Conservation (phyloP, 441 rosid genomes). For the Erodium moschatum region DNA sequence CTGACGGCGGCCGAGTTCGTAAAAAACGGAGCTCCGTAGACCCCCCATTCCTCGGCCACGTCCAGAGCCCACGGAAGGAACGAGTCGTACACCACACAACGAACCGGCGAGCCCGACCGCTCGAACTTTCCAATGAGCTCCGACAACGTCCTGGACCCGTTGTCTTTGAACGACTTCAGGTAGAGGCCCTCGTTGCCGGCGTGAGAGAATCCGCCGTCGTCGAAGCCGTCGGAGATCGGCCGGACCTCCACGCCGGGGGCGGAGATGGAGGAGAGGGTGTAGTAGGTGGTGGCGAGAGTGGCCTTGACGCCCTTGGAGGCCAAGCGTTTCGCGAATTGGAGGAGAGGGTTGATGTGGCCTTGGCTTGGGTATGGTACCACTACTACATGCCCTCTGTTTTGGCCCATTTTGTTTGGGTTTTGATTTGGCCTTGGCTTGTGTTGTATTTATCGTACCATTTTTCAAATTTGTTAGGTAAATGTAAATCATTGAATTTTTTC, state of each 20-base stretch:
- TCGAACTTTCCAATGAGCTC: slow-evolving; percentile 30
- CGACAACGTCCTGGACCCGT: slow-evolving; percentile 45
- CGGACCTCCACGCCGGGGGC: slow-evolving; percentile 36
- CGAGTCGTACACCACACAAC: slow-evolving; percentile 54
- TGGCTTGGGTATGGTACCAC: slow-evolving; percentile 64
- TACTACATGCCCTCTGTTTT: slow-evolving; percentile 36
- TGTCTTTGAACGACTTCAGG: slow-evolving; percentile 32
- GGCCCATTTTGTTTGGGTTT: slow-evolving; percentile 14
- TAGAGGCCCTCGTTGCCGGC: slow-evolving; percentile 31
- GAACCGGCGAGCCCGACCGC: slow-evolving; percentile 29
- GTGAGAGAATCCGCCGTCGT: slow-evolving; percentile 33
- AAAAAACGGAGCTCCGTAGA: slow-evolving; percentile 53
- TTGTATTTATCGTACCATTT: too few relatives aligned
- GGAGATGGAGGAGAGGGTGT: slow-evolving; percentile 39
- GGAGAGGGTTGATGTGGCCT: slow-evolving; percentile 78
- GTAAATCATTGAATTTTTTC: too few relatives aligned
- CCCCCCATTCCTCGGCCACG: slow-evolving; percentile 45
- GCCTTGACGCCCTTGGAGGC: slow-evolving; percentile 55
- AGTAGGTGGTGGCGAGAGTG: slow-evolving; percentile 54
- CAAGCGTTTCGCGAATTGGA: slow-evolving; percentile 64
- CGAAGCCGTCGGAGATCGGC: slow-evolving; percentile 69
- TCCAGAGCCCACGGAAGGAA: slow-evolving; percentile 74
- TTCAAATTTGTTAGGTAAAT: too few relatives aligned
- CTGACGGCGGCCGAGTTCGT: slow-evolving; percentile 52
- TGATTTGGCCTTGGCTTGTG: too few relatives aligned